Conservation (phyloP, 2,329 filamentous ascomycete genomes). For the Aphanoascus verrucosus region DNA sequence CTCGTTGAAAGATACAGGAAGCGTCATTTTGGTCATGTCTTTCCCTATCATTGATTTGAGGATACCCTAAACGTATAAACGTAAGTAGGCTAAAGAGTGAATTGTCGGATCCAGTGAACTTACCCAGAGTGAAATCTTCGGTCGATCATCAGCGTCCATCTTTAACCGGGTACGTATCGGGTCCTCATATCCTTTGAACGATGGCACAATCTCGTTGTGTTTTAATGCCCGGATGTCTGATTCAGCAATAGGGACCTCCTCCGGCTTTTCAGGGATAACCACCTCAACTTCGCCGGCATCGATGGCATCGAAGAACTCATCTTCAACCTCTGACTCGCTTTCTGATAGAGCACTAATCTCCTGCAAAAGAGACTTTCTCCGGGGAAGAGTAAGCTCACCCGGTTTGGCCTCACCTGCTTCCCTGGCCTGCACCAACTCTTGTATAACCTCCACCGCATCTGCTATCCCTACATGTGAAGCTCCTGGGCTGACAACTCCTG, state of each 20-base stretch:
- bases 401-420: conserved; percentile 28
- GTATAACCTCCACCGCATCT: conserved; percentile 28
- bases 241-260: conserved; percentile 37
- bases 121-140: conserved; percentile 94
- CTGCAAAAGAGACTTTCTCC: conserved; percentile 55
- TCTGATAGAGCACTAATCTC: conserved; percentile 64
- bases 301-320: conserved; percentile 96
- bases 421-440: conserved; percentile 30
- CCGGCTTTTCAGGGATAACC: conserved; percentile 39
- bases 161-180: conserved; percentile 68
- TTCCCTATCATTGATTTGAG: conserved; percentile 99
- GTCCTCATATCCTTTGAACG: conserved; percentile 86
- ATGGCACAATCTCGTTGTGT: conserved; percentile 57
- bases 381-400: conserved; percentile 22
- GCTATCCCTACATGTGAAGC: conserved; percentile 25
- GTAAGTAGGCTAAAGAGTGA: conserved; percentile 3
- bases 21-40: conserved; percentile 99
- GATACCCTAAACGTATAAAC: conserved; percentile 55
- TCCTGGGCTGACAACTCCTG: conserved; percentile 30
- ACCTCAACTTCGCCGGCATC: conserved; percentile 69
- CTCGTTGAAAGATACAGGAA: conserved; percentile 97
- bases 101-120: conserved; percentile 28
- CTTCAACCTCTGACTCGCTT: conserved; percentile 66
- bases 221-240: conserved; percentile 40
- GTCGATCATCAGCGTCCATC: conserved; percentile 83